Base-by-base conservation (phyloP, 228 moss, liverwort and hornwort genomes). In the Sphagnum fallax region DNA sequence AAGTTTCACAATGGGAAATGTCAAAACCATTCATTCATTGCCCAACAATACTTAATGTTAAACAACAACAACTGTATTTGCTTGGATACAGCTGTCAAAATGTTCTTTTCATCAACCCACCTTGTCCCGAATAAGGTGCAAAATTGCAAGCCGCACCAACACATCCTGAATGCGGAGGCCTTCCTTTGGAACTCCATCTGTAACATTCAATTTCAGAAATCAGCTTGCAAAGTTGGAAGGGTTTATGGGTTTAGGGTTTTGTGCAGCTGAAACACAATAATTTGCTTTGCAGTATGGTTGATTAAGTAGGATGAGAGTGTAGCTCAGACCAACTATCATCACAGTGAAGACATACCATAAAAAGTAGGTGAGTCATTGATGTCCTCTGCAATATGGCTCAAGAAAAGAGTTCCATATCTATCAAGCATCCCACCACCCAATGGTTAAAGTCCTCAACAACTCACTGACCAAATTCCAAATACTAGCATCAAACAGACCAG, bases 181-280 rank as follows among this genome's bases (percentile, higher is more conserved):
- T 85, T 98, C 97, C 75, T 98, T 98, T 1, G 97, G 97, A 4
- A 98, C 93, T 71, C 97, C 97, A 81, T 98, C 97, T 98, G 80
- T 68, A 73, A 32, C 32, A 58, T 57, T 9, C 32, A 32, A 65
- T 49, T 52, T 63, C 70, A 70, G 11, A 18, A 18, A 62, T 48
- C 48, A 49, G 63, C 64, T 69, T 11, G 15, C 11, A 60, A 16
- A 48, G 15, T 53, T 6, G 49, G 10, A 32, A 32, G 32, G 32
- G 32, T 32, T 32, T 32, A 32, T 32, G 32, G 32, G 32, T 32
- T 32, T 32, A 32, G 32, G 32, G 32, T 32, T 32, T 32, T 32
- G 32, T 32, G 32, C 32, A 32, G 32, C 32, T 32, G 2, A 32
- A 32, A 32, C 32, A 32, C 32, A 32, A 32, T 32, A 32, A 32